phyloP scores from a whole-genome alignment of 2,329 filamentous ascomycete genomes.

The Xylariomycetidae sp. region DNA sequence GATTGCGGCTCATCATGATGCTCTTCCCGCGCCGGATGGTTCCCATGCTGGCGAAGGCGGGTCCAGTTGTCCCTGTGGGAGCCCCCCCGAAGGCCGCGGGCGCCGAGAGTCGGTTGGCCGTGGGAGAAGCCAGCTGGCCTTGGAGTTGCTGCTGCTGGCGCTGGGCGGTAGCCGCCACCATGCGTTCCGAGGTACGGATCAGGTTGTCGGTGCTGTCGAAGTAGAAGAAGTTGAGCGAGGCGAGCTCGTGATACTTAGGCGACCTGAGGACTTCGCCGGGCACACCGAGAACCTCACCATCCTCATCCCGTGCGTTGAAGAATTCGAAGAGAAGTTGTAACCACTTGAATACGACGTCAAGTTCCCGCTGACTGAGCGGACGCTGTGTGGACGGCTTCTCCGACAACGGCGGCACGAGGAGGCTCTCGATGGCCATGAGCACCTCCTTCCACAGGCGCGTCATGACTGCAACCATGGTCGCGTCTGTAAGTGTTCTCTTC shows the following conservation, averaged over 20 bases:
- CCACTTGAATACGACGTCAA: constrained; percentile 95
- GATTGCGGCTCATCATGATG: constrained; percentile 90
- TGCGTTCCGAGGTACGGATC: constrained; percentile 91
- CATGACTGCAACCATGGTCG: constrained; percentile 99
- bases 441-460: constrained; percentile 97
- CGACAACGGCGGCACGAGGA: constrained; percentile 88
- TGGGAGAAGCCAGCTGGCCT: constrained; percentile 41
- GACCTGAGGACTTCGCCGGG: constrained; percentile 89
- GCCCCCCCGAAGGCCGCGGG: constrained; percentile 47
- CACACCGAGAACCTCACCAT: constrained; percentile 79
- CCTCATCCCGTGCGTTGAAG: constrained; percentile 89
- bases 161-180: constrained; percentile 82
- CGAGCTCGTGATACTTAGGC: constrained; percentile 96
- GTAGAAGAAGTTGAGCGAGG: constrained; percentile 97
- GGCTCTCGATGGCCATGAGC: constrained; percentile 79
- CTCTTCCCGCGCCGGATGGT: constrained; percentile 65
- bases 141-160: constrained; percentile 66
- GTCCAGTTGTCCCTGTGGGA: constrained; percentile 43
- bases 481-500: constrained; percentile 91
- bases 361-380: constrained; percentile 77
- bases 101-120: constrained; percentile 63
- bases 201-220: constrained; percentile 88
- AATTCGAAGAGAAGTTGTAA: constrained; percentile 85
- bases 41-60: constrained; percentile 60
- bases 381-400: constrained; percentile 89